Evolutionary conservation across 2,329 filamentous ascomycete species (phyloP).

Genomic region (Trematosphaeria pertusa): DNA sequence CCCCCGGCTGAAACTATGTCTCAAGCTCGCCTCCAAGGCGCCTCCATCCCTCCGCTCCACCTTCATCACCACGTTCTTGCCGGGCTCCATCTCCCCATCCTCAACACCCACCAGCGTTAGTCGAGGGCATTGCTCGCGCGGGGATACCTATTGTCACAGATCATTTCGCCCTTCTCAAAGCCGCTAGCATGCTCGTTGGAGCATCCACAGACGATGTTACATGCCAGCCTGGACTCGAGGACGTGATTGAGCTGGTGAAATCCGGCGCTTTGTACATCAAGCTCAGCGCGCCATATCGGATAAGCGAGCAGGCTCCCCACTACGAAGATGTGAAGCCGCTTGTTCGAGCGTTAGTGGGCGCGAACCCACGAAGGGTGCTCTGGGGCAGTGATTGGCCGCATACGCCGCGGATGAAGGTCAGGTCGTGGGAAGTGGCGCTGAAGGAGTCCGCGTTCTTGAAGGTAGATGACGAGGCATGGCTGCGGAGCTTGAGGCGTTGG

Average conservation of each 20-base stretch:
- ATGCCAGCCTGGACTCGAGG: constrained; percentile 37
- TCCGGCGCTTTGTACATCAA: constrained; percentile 47
- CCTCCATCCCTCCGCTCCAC: constrained; percentile 30
- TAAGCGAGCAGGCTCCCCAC: constrained; percentile 35
- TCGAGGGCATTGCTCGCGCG: constrained; percentile 24
- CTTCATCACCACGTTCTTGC: constrained; percentile 38
- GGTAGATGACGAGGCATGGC: constrained; percentile 36
- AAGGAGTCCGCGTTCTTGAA: constrained; percentile 36
- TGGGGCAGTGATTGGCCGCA: constrained; percentile 53
- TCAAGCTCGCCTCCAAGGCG: constrained; percentile 38
- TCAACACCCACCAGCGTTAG: constrained; percentile 27
- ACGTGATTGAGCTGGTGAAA: constrained; percentile 39
- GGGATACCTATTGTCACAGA: constrained; percentile 45
- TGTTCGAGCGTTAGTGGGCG: constrained; percentile 40
- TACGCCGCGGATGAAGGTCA: constrained; percentile 48
- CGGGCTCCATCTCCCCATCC: constrained; percentile 28
- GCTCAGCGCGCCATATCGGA: constrained; percentile 49
- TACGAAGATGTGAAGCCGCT: constrained; percentile 43
- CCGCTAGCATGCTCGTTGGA: constrained; percentile 37
- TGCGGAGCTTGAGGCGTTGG: constrained; percentile 32
- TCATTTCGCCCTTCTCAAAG: constrained; percentile 49
- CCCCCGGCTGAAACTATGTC: constrained; percentile 42
- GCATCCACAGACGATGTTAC: constrained; percentile 28
- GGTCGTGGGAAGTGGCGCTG: constrained; percentile 42
- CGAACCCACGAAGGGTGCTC: constrained; percentile 41